phyloP scores from a whole-genome alignment of 2,329 filamentous ascomycete genomes.

The Aspergillus fischeri region DNA sequence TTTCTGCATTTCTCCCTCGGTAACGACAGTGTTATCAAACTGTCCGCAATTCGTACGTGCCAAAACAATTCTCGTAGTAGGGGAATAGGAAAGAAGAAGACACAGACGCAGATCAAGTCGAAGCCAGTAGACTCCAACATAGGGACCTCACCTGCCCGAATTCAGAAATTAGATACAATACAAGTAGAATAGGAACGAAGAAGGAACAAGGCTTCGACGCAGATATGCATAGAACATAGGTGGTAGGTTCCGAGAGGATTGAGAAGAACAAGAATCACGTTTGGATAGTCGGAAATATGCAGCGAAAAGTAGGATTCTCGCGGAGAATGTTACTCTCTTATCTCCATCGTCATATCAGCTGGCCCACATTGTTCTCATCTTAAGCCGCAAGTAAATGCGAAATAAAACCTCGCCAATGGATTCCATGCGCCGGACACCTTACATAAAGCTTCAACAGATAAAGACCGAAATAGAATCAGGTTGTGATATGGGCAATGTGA shows the following conservation, averaged over 20 bases:
- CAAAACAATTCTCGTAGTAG: neutral
- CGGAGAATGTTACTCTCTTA: slow-evolving; percentile 7
- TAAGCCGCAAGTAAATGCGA: slow-evolving; percentile 14
- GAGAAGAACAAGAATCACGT: slow-evolving; percentile 15
- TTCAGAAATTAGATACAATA: slow-evolving; percentile 31
- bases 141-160: slow-evolving; percentile 8
- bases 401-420: slow-evolving; percentile 12
- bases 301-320: neutral
- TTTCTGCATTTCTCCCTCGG: neutral
- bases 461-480: slow-evolving; percentile 19
- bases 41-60: slow-evolving; percentile 3
- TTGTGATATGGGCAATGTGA: slow-evolving; percentile 6
- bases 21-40: neutral
- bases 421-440: slow-evolving; percentile 25
- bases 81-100: neutral
- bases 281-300: slow-evolving; percentile 6
- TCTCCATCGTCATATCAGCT: slow-evolving; percentile 4
- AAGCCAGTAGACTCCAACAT: slow-evolving; percentile 8
- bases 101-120: slow-evolving; percentile 2
- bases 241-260: neutral
- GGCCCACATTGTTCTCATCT: slow-evolving; percentile 12
- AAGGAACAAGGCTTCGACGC: slow-evolving; percentile 4
- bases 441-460: slow-evolving; percentile 16
- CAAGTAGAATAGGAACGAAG: slow-evolving; percentile 18
- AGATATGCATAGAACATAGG: slow-evolving; percentile 13